Evolutionary conservation across 139 green algal species (phyloP).

Genomic region (Microglena sp.): DNA sequence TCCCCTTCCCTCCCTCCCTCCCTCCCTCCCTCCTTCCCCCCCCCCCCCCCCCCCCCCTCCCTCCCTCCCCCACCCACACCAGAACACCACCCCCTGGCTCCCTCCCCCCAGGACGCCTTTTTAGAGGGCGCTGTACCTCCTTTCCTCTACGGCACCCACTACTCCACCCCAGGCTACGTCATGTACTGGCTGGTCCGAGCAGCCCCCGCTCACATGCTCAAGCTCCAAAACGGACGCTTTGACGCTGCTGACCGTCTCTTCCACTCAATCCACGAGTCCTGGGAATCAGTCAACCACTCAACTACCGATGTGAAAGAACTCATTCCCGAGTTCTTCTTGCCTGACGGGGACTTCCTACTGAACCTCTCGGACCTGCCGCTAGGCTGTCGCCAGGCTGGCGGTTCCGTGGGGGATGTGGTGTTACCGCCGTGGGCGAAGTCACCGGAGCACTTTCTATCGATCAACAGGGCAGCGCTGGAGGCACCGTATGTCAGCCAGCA

Average conservation of each 20-base stretch:
- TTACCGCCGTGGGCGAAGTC: slow-evolving; percentile 72
- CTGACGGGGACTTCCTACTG: slow-evolving; percentile 61
- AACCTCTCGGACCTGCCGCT: slow-evolving; percentile 66
- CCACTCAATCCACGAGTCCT: slow-evolving; percentile 63
- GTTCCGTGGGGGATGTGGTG: slow-evolving; percentile 61
- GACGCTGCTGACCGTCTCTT: slow-evolving; percentile 90
- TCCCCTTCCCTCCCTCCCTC: too few species aligned
- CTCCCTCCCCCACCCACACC: too few species aligned
- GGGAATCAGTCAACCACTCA: slow-evolving; percentile 63
- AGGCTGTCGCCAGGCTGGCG: slow-evolving; percentile 62
- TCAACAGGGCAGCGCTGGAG: slow-evolving; percentile 59
- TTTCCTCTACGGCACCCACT: slow-evolving; percentile 94
- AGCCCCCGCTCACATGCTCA: slow-evolving; percentile 80
- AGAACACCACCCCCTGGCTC: not conserved
- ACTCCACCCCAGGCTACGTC: slow-evolving; percentile 77
- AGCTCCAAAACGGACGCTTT: slow-evolving; percentile 86
- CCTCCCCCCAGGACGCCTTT: slow-evolving; percentile 14
- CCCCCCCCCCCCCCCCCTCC: too few species aligned
- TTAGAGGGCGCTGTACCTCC: slow-evolving; percentile 44
- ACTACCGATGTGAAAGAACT: slow-evolving; percentile 87
- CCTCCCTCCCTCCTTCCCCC: too few species aligned
- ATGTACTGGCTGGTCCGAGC: slow-evolving; percentile 86
- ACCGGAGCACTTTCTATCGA: slow-evolving; percentile 33
- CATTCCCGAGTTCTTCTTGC: slow-evolving; percentile 92
- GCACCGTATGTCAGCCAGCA: slow-evolving; percentile 54